Percentiles rank a stretch among this genome's conserved stretches.
Evolutionary conservation across 139 green algal genomes (phyloP).

Genomic region (Chlorella sp.): DNA sequence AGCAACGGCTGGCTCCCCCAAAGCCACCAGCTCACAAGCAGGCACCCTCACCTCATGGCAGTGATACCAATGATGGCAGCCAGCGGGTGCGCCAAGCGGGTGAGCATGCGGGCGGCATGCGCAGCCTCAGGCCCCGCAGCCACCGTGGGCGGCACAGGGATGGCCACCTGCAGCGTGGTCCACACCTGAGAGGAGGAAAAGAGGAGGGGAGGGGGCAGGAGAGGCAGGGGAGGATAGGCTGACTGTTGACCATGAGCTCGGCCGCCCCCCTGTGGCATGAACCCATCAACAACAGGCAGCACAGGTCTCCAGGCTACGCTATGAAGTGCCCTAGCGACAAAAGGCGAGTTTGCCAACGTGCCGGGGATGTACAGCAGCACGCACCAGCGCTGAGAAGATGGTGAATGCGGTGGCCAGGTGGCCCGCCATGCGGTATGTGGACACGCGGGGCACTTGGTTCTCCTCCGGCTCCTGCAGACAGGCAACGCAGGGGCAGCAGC

Average conservation of each 20-base stretch:
- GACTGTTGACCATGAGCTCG: too few relatives aligned
- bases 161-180: constrained; percentile 88
- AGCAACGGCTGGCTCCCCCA: too few relatives aligned
- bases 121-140: constrained; percentile 5
- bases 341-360: too few relatives aligned
- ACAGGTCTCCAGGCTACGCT: too few relatives aligned
- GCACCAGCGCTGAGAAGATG: constrained; percentile 89
- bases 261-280: too few relatives aligned
- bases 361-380: too few relatives aligned
- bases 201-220: background rate
- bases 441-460: constrained; percentile 87
- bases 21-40: background rate
- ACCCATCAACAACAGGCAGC: too few relatives aligned
- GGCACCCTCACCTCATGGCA: constrained; percentile 71
- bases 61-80: constrained; percentile 91
- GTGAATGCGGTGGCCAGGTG: constrained; percentile 96
- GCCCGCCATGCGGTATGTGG: constrained; percentile 94
- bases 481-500: too few relatives aligned
- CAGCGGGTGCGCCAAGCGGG: constrained; percentile 69
- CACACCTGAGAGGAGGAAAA: constrained; percentile 62
- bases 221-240: too few relatives aligned
- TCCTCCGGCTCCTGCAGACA: constrained; percentile 76
- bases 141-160: constrained; percentile 46
- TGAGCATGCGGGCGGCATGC: constrained; percentile 52
- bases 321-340: too few relatives aligned